phyloP scores from a whole-genome alignment of 179 eudicot species.

The Drosera spatulata region DNA sequence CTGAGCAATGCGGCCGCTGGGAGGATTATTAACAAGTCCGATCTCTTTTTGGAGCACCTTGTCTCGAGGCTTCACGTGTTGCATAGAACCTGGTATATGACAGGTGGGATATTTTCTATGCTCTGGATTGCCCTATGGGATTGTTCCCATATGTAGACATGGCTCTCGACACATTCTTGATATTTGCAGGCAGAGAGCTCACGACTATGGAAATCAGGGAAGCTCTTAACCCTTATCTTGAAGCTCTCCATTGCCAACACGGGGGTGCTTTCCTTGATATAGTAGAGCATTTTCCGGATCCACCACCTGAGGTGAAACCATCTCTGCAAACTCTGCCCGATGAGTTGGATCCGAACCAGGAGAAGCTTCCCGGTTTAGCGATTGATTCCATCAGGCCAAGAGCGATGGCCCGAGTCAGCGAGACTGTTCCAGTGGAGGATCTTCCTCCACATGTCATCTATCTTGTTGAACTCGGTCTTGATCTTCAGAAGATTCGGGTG shows the following conservation, averaged over 20 bases:
- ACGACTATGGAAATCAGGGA: constrained; percentile 83
- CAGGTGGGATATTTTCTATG: not conserved
- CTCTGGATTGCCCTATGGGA: not conserved
- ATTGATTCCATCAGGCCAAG: constrained; percentile 10
- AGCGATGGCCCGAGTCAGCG: too few species aligned
- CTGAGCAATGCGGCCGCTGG: constrained; percentile 53
- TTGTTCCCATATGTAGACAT: not conserved
- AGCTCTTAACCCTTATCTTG: constrained; percentile 50
- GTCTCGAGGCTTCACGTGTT: constrained; percentile 64
- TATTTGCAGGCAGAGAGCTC: constrained; percentile 58
- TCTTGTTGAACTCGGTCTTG: constrained; percentile 32
- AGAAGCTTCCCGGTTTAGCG: constrained; percentile 25
- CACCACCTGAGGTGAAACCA: constrained; percentile 1
- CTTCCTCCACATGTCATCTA: too few species aligned
- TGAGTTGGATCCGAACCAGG: constrained; percentile 14
- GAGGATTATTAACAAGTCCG: constrained; percentile 66
- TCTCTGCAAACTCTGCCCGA: constrained; percentile 19
- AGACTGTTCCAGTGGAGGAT: too few species aligned
- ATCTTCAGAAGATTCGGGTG: constrained; percentile 47
- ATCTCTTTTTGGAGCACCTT: constrained; percentile 71
- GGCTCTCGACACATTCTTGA: constrained; percentile 4
- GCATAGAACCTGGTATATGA: constrained; percentile 8
- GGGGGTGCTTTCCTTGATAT: too few species aligned
- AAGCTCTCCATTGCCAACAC: too few species aligned
- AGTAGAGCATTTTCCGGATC: too few species aligned